Evolutionary conservation across 2,329 filamentous ascomycete genomes (phyloP).

Genomic region (Magnaporthiopsis rhizophila): DNA sequence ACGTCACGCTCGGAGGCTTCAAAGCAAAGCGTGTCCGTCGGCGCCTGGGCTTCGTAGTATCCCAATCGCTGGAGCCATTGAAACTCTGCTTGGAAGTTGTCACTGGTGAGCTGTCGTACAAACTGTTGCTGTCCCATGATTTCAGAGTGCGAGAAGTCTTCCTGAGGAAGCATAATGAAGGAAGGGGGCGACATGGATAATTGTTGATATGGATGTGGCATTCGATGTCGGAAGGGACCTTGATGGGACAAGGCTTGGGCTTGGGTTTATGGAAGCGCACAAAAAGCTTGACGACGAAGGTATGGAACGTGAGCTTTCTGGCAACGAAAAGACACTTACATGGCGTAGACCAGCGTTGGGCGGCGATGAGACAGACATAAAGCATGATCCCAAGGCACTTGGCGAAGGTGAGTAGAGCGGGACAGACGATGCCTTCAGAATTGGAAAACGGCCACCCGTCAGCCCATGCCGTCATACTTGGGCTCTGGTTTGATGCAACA

Average conservation of each 20-base stretch:
- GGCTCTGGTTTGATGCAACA: no score
- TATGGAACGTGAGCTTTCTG: no score
- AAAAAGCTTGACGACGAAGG: no score
- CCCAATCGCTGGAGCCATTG: not conserved
- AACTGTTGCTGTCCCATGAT: not conserved
- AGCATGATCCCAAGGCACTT: not conserved
- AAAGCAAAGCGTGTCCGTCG: not conserved
- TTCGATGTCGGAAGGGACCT: not conserved
- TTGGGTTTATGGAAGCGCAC: no score
- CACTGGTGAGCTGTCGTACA: not conserved
- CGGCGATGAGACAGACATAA: not conserved
- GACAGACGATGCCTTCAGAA: not conserved
- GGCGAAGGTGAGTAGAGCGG: not conserved
- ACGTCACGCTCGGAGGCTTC: not conserved
- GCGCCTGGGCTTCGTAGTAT: not conserved
- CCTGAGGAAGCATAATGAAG: not conserved
- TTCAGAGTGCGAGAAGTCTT: not conserved
- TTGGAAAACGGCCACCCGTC: not conserved
- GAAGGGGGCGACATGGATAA: not conserved
- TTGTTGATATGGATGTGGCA: not conserved
- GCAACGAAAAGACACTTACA: not conserved
- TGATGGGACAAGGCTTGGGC: no score
- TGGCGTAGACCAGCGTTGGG: not conserved
- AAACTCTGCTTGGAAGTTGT: not conserved
- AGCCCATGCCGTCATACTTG: not conserved